These are phyloP conservation scores for Cladosporium halotolerans DNA, from an alignment of 2,329 filamentous ascomycete species.

Conservation along the genomic window DNA sequence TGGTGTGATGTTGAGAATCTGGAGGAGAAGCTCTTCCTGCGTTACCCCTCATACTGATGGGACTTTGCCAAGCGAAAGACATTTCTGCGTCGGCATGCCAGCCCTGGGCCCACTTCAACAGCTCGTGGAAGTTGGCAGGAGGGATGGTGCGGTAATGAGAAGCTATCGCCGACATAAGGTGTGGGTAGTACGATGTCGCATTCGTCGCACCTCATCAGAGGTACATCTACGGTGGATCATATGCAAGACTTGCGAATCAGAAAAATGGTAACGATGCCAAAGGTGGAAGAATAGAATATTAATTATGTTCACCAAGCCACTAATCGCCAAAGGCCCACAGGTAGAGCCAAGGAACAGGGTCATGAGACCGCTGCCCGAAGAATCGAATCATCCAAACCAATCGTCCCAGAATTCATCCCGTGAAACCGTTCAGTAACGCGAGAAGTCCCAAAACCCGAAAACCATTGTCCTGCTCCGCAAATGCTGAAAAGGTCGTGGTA, in stretches of 20 bases:
- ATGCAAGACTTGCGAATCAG: background rate
- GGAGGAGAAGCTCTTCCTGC: too few species aligned
- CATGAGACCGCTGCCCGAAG: conserved; percentile 4
- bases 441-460: conserved; percentile 3
- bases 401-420: conserved; percentile 6
- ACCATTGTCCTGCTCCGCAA: conserved; percentile 11
- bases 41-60: too few species aligned
- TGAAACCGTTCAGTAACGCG: background rate
- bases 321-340: background rate
- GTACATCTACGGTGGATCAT: background rate
- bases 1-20: too few species aligned
- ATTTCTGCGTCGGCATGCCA: too few species aligned
- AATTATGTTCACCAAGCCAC: conserved; percentile 5
- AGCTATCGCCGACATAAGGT: too few species aligned
- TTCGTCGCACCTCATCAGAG: background rate
- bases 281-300: conserved; percentile 3
- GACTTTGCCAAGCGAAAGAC: too few species aligned
- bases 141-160: too few species aligned
- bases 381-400: conserved; percentile 2
- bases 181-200: too few species aligned
- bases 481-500: conserved; percentile 12
- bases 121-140: too few species aligned
- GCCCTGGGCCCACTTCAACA: too few species aligned
- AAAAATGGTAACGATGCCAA: background rate
- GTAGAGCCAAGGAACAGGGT: conserved; percentile 1